These are phyloP conservation scores for Colletotrichum lini DNA, from an alignment of 2,329 filamentous ascomycete species.

Conservation along the genomic window DNA sequence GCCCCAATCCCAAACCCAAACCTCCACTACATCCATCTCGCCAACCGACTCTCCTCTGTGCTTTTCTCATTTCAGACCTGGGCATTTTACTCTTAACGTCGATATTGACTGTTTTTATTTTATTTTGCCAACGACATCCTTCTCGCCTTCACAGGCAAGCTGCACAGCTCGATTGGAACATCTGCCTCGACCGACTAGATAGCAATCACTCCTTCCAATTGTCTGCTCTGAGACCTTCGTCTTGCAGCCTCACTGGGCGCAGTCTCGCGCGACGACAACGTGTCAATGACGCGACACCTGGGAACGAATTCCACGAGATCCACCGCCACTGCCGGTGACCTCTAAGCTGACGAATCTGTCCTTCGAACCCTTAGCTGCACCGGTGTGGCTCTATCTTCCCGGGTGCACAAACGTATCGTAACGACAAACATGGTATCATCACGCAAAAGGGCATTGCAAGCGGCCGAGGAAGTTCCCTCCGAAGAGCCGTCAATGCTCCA, in stretches of 20 bases:
- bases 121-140: neutral
- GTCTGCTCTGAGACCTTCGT: neutral
- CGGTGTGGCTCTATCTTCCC: neutral
- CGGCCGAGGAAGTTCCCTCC: constrained; percentile 54
- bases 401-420: neutral
- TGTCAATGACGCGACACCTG: constrained; percentile 28
- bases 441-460: constrained; percentile 64
- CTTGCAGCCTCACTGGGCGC: neutral
- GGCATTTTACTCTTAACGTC: neutral
- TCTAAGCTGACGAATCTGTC: neutral
- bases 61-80: neutral
- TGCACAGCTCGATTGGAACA: neutral
- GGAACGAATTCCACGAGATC: constrained; percentile 3
- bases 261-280: constrained; percentile 3
- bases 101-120: neutral
- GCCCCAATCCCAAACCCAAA: neutral
- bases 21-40: constrained; percentile 9
- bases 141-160: constrained; percentile 1
- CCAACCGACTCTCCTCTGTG: neutral
- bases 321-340: neutral
- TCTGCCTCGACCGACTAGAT: neutral
- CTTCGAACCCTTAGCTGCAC: neutral
- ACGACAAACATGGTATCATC: constrained; percentile 57
- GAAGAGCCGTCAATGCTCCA: constrained; percentile 65
- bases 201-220: neutral